Percentiles rank a stretch among this genome's conserved stretches.
phyloP scores from a whole-genome alignment of 2,329 filamentous ascomycete species.

The Cucurbitaria berberidis region DNA sequence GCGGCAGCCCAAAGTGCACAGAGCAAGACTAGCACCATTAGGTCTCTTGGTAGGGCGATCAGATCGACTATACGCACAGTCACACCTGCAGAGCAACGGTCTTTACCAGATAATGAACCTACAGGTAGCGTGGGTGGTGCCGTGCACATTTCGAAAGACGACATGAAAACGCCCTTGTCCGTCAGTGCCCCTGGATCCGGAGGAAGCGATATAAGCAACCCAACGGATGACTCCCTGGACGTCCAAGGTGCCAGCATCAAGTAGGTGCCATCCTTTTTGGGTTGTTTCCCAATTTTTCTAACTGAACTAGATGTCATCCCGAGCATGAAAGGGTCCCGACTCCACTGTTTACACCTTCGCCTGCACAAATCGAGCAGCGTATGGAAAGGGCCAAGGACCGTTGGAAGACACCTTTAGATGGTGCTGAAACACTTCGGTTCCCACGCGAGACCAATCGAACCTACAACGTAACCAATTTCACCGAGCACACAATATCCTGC shows the following conservation, averaged over 20 bases:
- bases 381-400: constrained; percentile 48
- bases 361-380: constrained; percentile 49
- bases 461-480: constrained; percentile 18
- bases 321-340: background rate
- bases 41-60: constrained; percentile 35
- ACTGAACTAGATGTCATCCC: background rate
- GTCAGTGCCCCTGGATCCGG: constrained; percentile 7
- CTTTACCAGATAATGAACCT: constrained; percentile 12
- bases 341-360: constrained; percentile 36
- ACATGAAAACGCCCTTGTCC: constrained; percentile 12
- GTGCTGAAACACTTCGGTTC: constrained; percentile 34
- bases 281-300: background rate
- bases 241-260: background rate
- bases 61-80: constrained; percentile 48
- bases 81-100: constrained; percentile 33
- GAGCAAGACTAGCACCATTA: constrained; percentile 37
- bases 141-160: constrained; percentile 12
- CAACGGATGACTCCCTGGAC: background rate
- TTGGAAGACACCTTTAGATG: constrained; percentile 52
- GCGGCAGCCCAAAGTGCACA: constrained; percentile 18
- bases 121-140: constrained; percentile 5
- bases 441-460: constrained; percentile 36
- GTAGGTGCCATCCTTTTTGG: background rate
- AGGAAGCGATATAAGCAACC: background rate
- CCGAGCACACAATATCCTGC: background rate